Conservation (phyloP, 1,284 basidiomycete species). For the Ganoderma meredithae region DNA sequence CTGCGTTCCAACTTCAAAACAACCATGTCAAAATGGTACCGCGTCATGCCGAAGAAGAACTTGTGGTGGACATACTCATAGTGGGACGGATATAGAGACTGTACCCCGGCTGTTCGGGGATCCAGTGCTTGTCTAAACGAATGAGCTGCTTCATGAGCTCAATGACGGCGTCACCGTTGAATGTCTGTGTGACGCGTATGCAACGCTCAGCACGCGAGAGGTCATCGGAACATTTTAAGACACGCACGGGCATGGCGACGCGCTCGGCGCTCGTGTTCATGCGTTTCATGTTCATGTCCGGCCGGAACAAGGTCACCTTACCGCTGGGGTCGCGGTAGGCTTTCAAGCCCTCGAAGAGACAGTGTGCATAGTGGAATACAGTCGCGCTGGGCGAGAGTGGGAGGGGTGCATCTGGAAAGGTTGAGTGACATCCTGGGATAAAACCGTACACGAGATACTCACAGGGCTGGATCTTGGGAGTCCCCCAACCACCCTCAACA, state of each 20-base stretch:
- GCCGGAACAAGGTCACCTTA: conserved; percentile 89
- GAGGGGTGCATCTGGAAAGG: conserved; percentile 48
- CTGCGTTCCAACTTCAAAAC: conserved; percentile 84
- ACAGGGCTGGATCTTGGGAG: conserved; percentile 89
- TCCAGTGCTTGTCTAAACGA: conserved; percentile 89
- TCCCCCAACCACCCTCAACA: conserved; percentile 77
- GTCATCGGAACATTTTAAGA: conserved; percentile 3
- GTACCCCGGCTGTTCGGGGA: conserved; percentile 89
- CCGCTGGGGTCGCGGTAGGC: conserved; percentile 88
- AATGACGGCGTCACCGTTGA: conserved; percentile 82
- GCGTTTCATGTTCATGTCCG: conserved; percentile 98
- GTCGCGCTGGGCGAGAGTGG: conserved; percentile 84
- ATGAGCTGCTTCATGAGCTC: conserved; percentile 92
- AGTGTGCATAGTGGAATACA: conserved; percentile 94
- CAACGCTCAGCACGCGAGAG: not conserved
- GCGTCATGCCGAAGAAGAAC: conserved; percentile 10
- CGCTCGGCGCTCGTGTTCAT: conserved; percentile 84
- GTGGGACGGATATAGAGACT: conserved; percentile 92
- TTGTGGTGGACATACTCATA: conserved; percentile 59
- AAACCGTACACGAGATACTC: conserved; percentile 34
- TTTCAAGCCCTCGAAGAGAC: conserved; percentile 96
- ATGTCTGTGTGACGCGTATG: conserved; percentile 58
- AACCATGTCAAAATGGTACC: not conserved
- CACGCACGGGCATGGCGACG: conserved; percentile 78
- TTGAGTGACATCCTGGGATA: not conserved